Conservation (phyloP, 257 asterid genomes). For the Mitragyna speciosa region DNA sequence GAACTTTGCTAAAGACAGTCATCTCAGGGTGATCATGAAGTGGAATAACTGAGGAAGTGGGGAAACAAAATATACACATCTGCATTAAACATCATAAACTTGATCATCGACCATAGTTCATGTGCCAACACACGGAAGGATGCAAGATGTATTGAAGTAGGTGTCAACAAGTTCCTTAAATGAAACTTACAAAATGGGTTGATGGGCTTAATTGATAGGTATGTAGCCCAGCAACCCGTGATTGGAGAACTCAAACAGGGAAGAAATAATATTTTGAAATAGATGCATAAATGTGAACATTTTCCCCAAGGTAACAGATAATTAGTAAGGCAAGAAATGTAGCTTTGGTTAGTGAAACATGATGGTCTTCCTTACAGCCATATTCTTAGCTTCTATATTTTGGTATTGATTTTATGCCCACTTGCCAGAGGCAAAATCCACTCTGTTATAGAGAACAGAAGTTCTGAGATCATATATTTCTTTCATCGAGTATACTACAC, state of each 20-base stretch:
- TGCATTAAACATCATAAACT: conserved; percentile 48
- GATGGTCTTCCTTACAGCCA: too few relatives aligned
- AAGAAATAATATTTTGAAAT: not conserved
- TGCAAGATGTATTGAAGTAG: not conserved
- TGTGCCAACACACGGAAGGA: conserved; percentile 4
- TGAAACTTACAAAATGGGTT: not conserved
- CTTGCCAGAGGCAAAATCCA: too few relatives aligned
- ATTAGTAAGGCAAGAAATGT: too few relatives aligned
- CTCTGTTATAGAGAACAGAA: not conserved
- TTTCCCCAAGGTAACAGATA: not conserved
- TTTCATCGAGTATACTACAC: not conserved
- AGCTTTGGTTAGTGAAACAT: too few relatives aligned
- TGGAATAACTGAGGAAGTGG: conserved; percentile 92
- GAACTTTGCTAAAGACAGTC: conserved; percentile 92
- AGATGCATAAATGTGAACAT: not conserved
- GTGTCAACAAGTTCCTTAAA: not conserved
- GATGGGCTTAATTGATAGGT: not conserved
- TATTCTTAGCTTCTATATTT: too few relatives aligned
- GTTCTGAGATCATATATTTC: not conserved
- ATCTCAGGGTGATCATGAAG: conserved; percentile 96
- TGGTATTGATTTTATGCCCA: too few relatives aligned
- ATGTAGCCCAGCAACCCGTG: too few relatives aligned
- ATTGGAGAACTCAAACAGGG: not conserved
- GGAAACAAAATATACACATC: conserved; percentile 95
- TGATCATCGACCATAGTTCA: conserved; percentile 24